Conservation (phyloP, 352 stramenopile species). For the Phytopythium montanum region DNA sequence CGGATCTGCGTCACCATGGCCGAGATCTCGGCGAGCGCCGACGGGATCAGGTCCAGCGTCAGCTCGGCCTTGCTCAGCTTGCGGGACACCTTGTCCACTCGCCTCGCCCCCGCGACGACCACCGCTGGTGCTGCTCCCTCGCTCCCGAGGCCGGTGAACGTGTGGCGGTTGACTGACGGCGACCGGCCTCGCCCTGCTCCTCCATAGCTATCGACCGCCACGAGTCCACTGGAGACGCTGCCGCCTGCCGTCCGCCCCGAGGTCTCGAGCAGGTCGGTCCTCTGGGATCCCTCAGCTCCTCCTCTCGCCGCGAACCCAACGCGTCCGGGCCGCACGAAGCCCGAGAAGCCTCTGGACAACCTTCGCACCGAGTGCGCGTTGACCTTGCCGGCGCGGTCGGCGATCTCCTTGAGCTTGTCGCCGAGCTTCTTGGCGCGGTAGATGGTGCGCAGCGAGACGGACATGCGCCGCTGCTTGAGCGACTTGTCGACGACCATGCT, state of each 20-base stretch:
- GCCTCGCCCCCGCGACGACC: constrained; percentile 7
- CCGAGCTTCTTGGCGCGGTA: constrained; percentile 78
- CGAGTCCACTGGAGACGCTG: neutral
- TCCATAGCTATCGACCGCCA: neutral
- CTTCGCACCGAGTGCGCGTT: constrained; percentile 20
- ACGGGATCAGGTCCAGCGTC: constrained; percentile 44
- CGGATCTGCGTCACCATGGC: constrained; percentile 73
- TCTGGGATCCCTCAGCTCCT: neutral
- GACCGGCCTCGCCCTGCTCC: neutral
- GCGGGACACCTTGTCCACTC: constrained; percentile 39
- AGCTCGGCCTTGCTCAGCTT: constrained; percentile 56
- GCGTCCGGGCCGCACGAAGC: neutral
- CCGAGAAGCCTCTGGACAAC: constrained; percentile 16
- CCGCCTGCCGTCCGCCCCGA: neutral
- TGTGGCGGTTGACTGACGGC: neutral
- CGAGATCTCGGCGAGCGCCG: constrained; percentile 61
- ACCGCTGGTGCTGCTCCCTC: neutral
- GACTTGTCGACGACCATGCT: constrained; percentile 79
- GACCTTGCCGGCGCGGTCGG: constrained; percentile 39
- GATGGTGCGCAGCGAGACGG: constrained; percentile 64
- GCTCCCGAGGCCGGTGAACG: neutral
- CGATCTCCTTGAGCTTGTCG: constrained; percentile 82
- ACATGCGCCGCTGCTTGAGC: constrained; percentile 69
- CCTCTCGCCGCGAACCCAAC: neutral
- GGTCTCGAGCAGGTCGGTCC: neutral